These are phyloP conservation scores for Eucalyptus erythrocorys DNA, from an alignment of 345 rosid species.

Conservation along the genomic window DNA sequence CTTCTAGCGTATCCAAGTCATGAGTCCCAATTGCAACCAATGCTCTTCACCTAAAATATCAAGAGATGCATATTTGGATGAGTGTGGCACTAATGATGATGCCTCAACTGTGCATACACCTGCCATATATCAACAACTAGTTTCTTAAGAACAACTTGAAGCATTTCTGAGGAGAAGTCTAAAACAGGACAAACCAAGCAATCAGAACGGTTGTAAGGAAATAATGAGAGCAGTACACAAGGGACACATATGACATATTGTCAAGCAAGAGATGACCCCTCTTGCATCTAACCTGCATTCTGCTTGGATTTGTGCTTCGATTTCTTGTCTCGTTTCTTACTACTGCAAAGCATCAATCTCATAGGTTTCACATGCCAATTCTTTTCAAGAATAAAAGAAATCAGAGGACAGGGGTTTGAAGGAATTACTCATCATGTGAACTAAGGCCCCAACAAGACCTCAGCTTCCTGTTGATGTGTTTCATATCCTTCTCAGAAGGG, in stretches of 20 bases:
- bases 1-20: conserved; percentile 82
- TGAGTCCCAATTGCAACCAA: conserved; percentile 94
- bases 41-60: conserved; percentile 55
- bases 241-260: not conserved
- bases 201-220: not conserved
- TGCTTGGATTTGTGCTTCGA: conserved; percentile 71
- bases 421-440: conserved; percentile 66
- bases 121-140: not conserved
- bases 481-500: conserved; percentile 95
- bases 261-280: conserved; percentile 10
- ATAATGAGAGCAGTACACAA: not conserved
- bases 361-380: not conserved
- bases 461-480: conserved; percentile 82
- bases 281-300: conserved; percentile 31
- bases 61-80: not conserved
- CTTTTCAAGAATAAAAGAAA: not conserved
- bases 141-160: not conserved
- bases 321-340: conserved; percentile 89
- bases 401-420: not conserved
- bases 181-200: not conserved
- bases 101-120: not conserved
- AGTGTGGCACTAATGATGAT: not conserved
- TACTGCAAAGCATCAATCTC: conserved; percentile 6
- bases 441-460: conserved; percentile 87
- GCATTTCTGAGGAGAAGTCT: not conserved